Evolutionary conservation across 2,329 filamentous ascomycete genomes (phyloP), one percentile per base, ranked within the genome.

Genomic region (Plectosphaerella cucumerina): DNA sequence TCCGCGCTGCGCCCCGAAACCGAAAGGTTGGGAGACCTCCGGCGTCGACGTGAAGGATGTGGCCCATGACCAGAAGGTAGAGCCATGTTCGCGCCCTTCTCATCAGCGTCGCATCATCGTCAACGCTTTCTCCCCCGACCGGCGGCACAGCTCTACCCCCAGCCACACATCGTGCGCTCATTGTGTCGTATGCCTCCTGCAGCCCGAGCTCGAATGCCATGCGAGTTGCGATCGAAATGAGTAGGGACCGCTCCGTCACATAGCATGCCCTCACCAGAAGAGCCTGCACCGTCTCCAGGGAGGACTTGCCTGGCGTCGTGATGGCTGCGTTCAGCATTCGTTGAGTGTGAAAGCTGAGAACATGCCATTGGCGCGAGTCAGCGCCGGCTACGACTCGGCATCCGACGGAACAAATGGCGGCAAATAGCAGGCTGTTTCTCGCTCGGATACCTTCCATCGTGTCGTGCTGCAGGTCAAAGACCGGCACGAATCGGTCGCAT

Each of bases 251-350:
- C 48, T 80, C 77, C 4, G 78, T 69, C 0, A 73, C 74, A 53
- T 81, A 82, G 50, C 75, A 77, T 1, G 77, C 76, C 46, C 76
- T 68, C 2, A 81, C 64, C 0, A 80, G 60, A 6, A 82, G 64
- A 4, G 78, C 76, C 50, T 82, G 78, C 0, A 81, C 62, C 0
- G 73, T 75, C 52, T 81, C 78, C 0, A 80, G 49, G 8, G 64
- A 68, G 12, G 68, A 68, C 23, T 45, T 52, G 2, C 33, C 44
- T 2, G 60, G 58, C 5, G 55, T 52, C 2, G 57, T 55, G 2
- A 69, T 52, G 3, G 62, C 62, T 1, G 73, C 60, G 34, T 73
- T 73, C 9, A 79, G 73, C 58, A 67, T 69, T 45, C 66, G 64
- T 52, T 72, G 72, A 5, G 72, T 65, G 44, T 74, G 69, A 5